Evolutionary conservation across 179 eudicot genomes (phyloP).

Genomic region (Carnegiea gigantea): DNA sequence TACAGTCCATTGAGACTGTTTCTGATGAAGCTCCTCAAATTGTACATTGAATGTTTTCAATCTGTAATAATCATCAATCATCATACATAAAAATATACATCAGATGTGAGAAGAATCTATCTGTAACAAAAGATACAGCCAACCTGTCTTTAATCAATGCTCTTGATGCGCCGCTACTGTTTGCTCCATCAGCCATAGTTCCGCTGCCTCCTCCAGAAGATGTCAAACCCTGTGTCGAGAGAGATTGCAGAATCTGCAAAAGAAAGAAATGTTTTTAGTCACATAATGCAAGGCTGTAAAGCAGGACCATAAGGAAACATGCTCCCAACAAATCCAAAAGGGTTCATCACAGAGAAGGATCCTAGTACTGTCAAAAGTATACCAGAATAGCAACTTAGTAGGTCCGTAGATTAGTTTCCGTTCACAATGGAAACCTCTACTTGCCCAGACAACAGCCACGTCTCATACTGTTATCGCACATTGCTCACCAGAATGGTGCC

Average conservation of each 20-base stretch:
- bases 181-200: slow-evolving; percentile 66
- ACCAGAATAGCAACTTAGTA: too few relatives aligned
- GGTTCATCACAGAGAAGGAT: neutral
- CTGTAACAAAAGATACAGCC: neutral
- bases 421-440: too few relatives aligned
- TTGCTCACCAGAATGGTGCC: too few relatives aligned
- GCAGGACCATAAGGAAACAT: neutral
- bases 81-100: neutral
- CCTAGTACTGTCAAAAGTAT: neutral
- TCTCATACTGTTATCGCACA: too few relatives aligned
- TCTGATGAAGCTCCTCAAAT: slow-evolving; percentile 97
- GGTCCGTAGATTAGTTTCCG: too few relatives aligned
- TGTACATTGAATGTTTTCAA: slow-evolving; percentile 75
- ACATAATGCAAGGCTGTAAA: neutral
- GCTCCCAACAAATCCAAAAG: neutral
- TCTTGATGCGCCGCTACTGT: slow-evolving; percentile 93
- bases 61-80: slow-evolving; percentile 34
- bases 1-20: slow-evolving; percentile 97
- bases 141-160: slow-evolving; percentile 82
- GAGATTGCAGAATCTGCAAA: slow-evolving; percentile 75
- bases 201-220: slow-evolving; percentile 87
- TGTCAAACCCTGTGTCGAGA: slow-evolving; percentile 77
- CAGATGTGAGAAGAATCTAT: neutral
- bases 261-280: neutral
- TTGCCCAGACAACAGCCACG: too few relatives aligned